These are phyloP conservation scores for Ziziphus jujuba DNA, from an alignment of 306 rosid genomes.

Conservation along the genomic window DNA sequence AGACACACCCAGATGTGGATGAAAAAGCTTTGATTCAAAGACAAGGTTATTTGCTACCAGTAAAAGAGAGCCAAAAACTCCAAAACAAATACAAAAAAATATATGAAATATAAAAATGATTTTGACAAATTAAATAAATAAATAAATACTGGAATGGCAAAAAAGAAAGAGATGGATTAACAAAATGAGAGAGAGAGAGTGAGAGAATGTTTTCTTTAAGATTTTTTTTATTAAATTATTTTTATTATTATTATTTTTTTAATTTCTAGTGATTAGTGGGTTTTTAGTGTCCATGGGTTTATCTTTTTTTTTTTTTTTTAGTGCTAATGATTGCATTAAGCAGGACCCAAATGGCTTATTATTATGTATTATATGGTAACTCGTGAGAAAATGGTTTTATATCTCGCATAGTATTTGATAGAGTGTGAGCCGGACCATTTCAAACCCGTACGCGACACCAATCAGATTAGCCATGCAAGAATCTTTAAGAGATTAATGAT, in stretches of 20 bases:
- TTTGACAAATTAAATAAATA: conserved; percentile 5
- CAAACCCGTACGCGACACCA: too few species aligned
- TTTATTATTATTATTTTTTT: not conserved
- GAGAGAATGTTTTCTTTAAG: conserved; percentile 6
- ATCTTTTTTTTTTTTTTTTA: conserved; percentile 6
- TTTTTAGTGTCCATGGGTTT: not conserved
- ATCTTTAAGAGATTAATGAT: too few species aligned
- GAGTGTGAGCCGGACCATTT: not conserved
- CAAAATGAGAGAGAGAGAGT: conserved; percentile 14
- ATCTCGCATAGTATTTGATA: not conserved
- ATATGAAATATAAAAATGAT: not conserved
- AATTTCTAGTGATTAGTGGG: conserved; percentile 4
- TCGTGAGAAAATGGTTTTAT: not conserved
- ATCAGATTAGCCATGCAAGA: not conserved
- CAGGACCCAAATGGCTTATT: not conserved
- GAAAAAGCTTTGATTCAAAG: conserved; percentile 67
- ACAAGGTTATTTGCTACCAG: conserved; percentile 39
- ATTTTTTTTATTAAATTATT: not conserved
- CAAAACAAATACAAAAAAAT: not conserved
- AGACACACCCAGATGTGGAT: conserved; percentile 39
- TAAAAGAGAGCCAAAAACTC: conserved; percentile 6
- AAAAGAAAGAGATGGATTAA: conserved; percentile 16
- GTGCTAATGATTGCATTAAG: conserved; percentile 21
- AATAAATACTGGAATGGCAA: not conserved
- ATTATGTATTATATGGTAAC: not conserved